Base-by-base conservation (phyloP, 2,329 filamentous ascomycete species). In the Chaetomium olivaceum region DNA sequence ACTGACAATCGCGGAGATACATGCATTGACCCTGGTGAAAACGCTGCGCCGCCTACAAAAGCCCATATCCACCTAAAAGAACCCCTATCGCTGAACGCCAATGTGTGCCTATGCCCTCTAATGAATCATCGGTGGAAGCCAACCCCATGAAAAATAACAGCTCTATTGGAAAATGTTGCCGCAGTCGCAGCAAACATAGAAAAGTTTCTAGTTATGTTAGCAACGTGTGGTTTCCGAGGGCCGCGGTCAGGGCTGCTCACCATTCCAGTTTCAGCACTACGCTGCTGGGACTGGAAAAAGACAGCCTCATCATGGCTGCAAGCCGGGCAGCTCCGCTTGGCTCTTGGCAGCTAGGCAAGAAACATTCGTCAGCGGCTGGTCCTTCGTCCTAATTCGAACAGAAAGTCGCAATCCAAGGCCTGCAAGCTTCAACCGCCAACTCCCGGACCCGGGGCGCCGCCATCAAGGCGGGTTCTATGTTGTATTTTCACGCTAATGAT, bases 201-300 rank as follows among this genome's bases (percentile, higher is more conserved):
- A 94, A 57, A 95, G 80, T 92, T 93, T 93, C 92, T 95, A 72
- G 5, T 12, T 9, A 23, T 9, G 65, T 79, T 69, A 78, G 73
- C 66, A 62, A 25, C 8, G 25, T 12, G 48, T 11, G 63, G 29
- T 51, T 33, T 58, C 51, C 27, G 25, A 12, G 27, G 11, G 36
- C 9, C 14, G 21, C 14, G 39, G 12, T 4, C 12, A 12, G 23
- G 55, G 61, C 55, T 50, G 74, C 91, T 84, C 80, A 98, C 95
- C 95, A 99, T 99, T 81, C 95, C 95, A 54, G 95, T 99, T 79
- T 98, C 93, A 58, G 92, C 92, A 72, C 91, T 97, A 79, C 95
- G 91, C 82, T 98, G 93, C 77, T 99, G 95, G 68, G 93, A 97
- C 82, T 99, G 95, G 83, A 99, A 99, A 82, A 97, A 99, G 67